These are phyloP conservation scores for Bryum argenteum DNA, from an alignment of 225 moss, liverwort and hornwort species.

Conservation along the genomic window DNA sequence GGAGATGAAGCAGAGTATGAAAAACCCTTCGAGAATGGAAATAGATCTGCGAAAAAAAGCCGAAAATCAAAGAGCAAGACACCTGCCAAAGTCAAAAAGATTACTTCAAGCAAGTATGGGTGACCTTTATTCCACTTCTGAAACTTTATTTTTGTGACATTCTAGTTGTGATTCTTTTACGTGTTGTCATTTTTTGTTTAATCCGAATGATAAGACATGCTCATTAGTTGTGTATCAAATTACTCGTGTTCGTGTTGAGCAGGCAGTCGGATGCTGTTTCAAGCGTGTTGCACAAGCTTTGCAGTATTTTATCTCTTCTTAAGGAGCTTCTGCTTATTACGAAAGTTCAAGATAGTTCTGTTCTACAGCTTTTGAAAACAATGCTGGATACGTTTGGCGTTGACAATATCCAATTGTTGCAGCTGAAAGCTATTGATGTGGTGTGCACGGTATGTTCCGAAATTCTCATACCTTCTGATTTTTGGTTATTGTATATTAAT, in stretches of 20 bases:
- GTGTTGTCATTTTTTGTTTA: no score
- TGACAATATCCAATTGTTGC: slow-evolving; percentile 92
- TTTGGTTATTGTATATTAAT: background rate
- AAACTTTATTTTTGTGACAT: background rate
- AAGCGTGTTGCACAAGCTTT: slow-evolving; percentile 85
- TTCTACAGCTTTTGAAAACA: slow-evolving; percentile 80
- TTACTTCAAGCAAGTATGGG: slow-evolving; percentile 57
- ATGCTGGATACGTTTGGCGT: slow-evolving; percentile 81
- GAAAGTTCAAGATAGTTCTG: slow-evolving; percentile 75
- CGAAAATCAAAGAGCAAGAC: slow-evolving; percentile 64
- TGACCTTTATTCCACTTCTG: slow-evolving; percentile 13
- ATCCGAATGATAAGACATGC: no score
- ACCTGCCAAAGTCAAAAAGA: slow-evolving; percentile 54
- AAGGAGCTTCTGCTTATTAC: slow-evolving; percentile 86
- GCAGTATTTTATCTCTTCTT: slow-evolving; percentile 83
- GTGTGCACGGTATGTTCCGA: slow-evolving; percentile 63
- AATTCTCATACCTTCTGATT: slow-evolving; percentile 5
- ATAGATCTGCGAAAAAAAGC: slow-evolving; percentile 60
- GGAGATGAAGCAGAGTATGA: slow-evolving; percentile 61
- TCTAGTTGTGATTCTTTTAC: background rate
- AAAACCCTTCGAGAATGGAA: slow-evolving; percentile 60
- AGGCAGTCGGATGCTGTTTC: slow-evolving; percentile 72
- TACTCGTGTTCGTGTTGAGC: slow-evolving; percentile 26
- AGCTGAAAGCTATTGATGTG: slow-evolving; percentile 91
- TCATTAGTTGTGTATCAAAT: background rate